A percentile compares a stretch with the other conserved stretches of the same genome.
Conservation (phyloP, 169 alveolate species). For the Eimeria necatrix region DNA sequence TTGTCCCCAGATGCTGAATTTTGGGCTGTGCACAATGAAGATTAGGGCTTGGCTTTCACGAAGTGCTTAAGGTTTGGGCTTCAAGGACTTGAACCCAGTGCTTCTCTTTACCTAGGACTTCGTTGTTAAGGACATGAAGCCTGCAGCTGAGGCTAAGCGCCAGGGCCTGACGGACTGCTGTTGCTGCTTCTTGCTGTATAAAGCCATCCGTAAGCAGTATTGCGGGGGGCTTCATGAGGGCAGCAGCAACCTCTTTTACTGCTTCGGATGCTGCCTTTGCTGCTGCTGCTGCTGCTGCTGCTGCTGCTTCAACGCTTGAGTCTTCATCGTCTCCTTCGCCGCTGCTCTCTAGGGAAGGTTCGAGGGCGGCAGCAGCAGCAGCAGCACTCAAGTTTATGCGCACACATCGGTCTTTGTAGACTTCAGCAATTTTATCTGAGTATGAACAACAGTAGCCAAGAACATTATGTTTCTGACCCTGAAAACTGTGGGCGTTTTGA, state of each 20-base stretch:
- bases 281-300: constrained; percentile 26
- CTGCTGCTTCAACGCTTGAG: neutral
- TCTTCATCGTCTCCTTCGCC: constrained; percentile 49
- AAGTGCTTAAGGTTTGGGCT: neutral
- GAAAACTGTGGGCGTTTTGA: too few species aligned
- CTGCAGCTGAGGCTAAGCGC: constrained; percentile 37
- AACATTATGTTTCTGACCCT: too few species aligned
- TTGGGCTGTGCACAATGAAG: neutral
- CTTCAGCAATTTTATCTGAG: constrained; percentile 17
- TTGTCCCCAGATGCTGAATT: too few species aligned
- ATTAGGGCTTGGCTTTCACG: neutral
- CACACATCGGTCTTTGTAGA: constrained; percentile 53
- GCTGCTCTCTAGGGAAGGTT: constrained; percentile 35
- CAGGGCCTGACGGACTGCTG: constrained; percentile 43
- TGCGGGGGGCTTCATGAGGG: constrained; percentile 50
- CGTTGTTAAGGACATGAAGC: neutral
- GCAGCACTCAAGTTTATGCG: constrained; percentile 48
- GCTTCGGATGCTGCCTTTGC: constrained; percentile 63
- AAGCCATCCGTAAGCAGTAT: constrained; percentile 51
- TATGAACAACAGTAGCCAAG: neutral
- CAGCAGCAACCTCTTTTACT: constrained; percentile 42
- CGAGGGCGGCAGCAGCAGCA: constrained; percentile 70
- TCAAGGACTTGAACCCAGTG: neutral
- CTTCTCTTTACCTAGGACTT: neutral
- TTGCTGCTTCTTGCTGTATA: constrained; percentile 15